Conservation (phyloP, 2,329 filamentous ascomycete genomes). For the Arthrobotrys iridis region DNA sequence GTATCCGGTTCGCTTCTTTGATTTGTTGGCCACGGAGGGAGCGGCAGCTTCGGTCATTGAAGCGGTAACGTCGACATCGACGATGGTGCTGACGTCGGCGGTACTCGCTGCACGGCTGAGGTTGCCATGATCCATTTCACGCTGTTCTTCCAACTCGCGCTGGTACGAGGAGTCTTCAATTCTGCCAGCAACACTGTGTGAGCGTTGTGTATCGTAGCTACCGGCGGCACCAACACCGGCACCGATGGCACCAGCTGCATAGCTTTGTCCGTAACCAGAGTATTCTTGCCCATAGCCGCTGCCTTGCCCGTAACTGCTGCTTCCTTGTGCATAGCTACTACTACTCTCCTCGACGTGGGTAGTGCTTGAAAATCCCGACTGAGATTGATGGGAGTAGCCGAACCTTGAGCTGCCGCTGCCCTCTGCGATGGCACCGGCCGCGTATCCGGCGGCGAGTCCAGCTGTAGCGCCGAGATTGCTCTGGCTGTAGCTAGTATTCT, state of each 20-base stretch:
- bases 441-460: neutral
- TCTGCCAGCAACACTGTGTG: slow-evolving; percentile 5
- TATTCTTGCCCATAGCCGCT: neutral
- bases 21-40: neutral
- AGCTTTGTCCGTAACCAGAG: no score
- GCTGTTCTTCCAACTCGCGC: slow-evolving; percentile 2
- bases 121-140: neutral
- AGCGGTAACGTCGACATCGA: slow-evolving; percentile 9
- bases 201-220: neutral
- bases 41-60: neutral
- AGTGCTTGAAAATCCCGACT: neutral
- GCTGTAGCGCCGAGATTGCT: neutral
- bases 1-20: slow-evolving; percentile 30
- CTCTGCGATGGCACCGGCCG: neutral
- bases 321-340: neutral
- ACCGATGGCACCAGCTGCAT: neutral
- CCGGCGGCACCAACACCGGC: neutral
- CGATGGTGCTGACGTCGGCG: neutral
- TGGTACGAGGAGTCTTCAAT: slow-evolving; percentile 12
- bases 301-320: neutral
- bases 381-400: slow-evolving; percentile 7
- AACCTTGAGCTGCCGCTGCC: neutral
- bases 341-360: slow-evolving; percentile 5
- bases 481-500: neutral
- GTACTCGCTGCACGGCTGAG: neutral